Evolutionary conservation across 2,329 filamentous ascomycete species (phyloP), one percentile per base, ranked within the genome.

Genomic region (Biscogniauxia marginata): DNA sequence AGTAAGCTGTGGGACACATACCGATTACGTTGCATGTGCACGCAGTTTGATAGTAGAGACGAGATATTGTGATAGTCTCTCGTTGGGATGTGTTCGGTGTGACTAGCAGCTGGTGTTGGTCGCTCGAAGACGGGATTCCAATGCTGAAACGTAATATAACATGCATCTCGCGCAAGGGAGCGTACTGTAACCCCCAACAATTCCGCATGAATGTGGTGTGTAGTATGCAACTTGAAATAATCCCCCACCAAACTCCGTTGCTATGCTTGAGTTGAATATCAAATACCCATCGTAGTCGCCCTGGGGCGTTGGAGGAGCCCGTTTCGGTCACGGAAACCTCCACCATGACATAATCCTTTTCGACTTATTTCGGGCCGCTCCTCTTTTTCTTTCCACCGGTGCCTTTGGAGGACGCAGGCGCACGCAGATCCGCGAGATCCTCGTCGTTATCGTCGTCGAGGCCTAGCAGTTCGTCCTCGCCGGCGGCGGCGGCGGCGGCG

Each of bases 401-500:
- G 16, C 57, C 62, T 34, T 65, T 67, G 7, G 63, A 63, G 7
- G 64, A 63, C 4, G 63, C 57, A 22, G 61, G 60, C 1, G 52
- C 59, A 11, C 55, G 58, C 16, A 63, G 45, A 4, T 63, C 58
- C 39, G 61, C 63, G 1, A 69, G 58, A 61, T 73, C 73, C 18
- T 67, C 63, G 25, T 63, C 59, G 19, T 59, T 21, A 59, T 75
- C 73, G 56, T 74, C 72, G 22, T 67, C 72, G 52, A 71, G 67
- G 2, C 67, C 72, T 13, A 72, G 55, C 7, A 73, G 71, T 56
- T 74, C 71, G 24, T 75, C 74, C 0, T 69, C 63, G 69, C 55
- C 46, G 58, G 65, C 69, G 30, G 47, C 20, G 25, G 56, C 61
- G 18, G 23, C 43, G 4, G 47, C 49, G 5, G 53, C 55, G 20